These are phyloP conservation scores for Colletotrichum truncatum DNA, from an alignment of 2,329 filamentous ascomycete genomes.

Conservation along the genomic window DNA sequence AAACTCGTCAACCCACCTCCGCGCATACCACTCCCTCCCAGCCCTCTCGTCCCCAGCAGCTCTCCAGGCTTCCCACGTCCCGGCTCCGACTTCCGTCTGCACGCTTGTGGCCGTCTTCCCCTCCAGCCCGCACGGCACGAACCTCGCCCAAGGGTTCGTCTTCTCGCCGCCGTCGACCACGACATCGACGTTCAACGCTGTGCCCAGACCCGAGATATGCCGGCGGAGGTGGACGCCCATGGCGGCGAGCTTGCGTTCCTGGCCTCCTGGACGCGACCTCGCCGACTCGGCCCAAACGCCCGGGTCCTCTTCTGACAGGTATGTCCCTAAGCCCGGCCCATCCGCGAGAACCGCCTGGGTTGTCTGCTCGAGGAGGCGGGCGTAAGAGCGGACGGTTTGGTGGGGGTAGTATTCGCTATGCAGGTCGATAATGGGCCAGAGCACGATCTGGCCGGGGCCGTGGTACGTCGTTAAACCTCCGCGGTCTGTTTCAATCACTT, in stretches of 20 bases:
- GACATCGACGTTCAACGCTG: conserved; percentile 81
- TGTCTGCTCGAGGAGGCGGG: conserved; percentile 79
- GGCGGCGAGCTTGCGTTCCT: conserved; percentile 82
- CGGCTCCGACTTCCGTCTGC: conserved; percentile 55
- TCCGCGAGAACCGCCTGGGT: conserved; percentile 72
- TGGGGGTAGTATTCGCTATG: conserved; percentile 62
- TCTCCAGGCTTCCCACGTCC: conserved; percentile 4
- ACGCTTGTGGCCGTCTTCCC: conserved; percentile 84
- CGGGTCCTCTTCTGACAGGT: conserved; percentile 75
- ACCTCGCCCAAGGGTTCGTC: conserved; percentile 69
- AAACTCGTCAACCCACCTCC: conserved; percentile 25
- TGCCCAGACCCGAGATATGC: conserved; percentile 84
- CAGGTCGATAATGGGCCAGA: conserved; percentile 93
- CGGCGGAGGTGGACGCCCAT: conserved; percentile 91
- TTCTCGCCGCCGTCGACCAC: conserved; percentile 53
- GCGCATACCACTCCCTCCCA: conserved; percentile 13
- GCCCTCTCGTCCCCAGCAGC: neutral
- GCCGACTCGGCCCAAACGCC: conserved; percentile 77
- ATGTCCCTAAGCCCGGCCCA: conserved; percentile 66
- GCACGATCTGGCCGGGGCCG: conserved; percentile 89
- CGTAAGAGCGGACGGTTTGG: conserved; percentile 79
- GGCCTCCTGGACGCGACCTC: conserved; percentile 36
- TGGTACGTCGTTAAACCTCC: conserved; percentile 96
- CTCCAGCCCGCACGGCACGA: conserved; percentile 89
- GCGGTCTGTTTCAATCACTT: conserved; percentile 77